Conservation (phyloP, 73 alveolate species). For the Paramecium caudatum region DNA sequence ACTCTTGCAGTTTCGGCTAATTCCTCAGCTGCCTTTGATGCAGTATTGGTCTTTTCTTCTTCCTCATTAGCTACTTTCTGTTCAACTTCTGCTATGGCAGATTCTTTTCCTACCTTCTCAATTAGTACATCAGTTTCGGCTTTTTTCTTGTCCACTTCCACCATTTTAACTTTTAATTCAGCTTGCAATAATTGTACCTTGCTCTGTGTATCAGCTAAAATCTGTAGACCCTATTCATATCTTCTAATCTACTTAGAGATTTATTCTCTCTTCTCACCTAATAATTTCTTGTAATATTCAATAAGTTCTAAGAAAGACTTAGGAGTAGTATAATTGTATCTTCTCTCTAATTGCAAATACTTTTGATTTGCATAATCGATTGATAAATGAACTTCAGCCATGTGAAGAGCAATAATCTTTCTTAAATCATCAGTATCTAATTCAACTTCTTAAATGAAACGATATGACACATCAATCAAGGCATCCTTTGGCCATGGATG, state of each 20-base stretch:
- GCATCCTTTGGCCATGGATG: slow-evolving; percentile 99
- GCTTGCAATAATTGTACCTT: slow-evolving; percentile 98
- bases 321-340: slow-evolving; percentile 99
- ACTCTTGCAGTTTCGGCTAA: slow-evolving; percentile 93
- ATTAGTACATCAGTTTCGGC: slow-evolving; percentile 95
- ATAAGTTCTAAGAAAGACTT: slow-evolving; percentile 99
- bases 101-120: slow-evolving; percentile 98
- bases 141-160: slow-evolving; percentile 98
- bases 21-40: slow-evolving; percentile 95
- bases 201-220: slow-evolving; percentile 94
- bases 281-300: slow-evolving; percentile 97
- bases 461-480: slow-evolving; percentile 97
- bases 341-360: slow-evolving; percentile 91
- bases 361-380: slow-evolving; percentile 96
- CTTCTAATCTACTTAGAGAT: slow-evolving; percentile 93
- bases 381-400: slow-evolving; percentile 98
- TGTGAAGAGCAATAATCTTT: slow-evolving; percentile 81
- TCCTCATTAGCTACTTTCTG: slow-evolving; percentile 95
- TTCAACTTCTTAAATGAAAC: slow-evolving; percentile 88
- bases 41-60: slow-evolving; percentile 94
- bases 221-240: slow-evolving; percentile 97
- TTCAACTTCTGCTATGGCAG: slow-evolving; percentile 98
- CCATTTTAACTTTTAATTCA: slow-evolving; percentile 98
- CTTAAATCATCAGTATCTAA: slow-evolving; percentile 87
- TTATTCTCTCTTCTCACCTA: slow-evolving; percentile 94